Evolutionary conservation across 352 stramenopile species (phyloP).

Genomic region (Pythium chondricola): DNA sequence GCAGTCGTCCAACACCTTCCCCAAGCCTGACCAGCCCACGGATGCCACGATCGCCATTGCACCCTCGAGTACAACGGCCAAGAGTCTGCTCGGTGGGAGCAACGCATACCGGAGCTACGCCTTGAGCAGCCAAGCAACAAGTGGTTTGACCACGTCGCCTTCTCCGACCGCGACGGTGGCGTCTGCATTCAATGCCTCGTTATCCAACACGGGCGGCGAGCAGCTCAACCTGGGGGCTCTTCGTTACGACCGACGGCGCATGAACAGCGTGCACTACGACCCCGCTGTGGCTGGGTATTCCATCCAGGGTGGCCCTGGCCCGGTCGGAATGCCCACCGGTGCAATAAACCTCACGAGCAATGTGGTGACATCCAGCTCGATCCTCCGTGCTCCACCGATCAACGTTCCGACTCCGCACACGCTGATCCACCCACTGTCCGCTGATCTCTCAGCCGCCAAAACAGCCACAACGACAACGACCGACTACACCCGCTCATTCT

Average conservation of each 20-base stretch:
- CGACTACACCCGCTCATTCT: constrained; percentile 21
- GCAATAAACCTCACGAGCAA: constrained; percentile 11
- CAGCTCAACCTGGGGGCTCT: constrained; percentile 30
- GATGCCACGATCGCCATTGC: constrained; percentile 38
- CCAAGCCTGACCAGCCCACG: constrained; percentile 32
- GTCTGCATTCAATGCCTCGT: constrained; percentile 27
- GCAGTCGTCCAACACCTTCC: constrained; percentile 24
- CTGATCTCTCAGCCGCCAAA: constrained; percentile 14
- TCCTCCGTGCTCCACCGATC: constrained; percentile 28
- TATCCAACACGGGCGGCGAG: constrained; percentile 21
- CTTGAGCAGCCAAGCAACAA: constrained; percentile 24
- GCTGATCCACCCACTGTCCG: constrained; percentile 35
- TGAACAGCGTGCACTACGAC: constrained; percentile 58
- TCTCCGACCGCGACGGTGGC: constrained; percentile 42
- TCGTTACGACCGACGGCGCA: constrained; percentile 34
- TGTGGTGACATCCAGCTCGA: constrained; percentile 39
- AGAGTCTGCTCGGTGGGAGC: constrained; percentile 24
- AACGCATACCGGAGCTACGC: constrained; percentile 13
- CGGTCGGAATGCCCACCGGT: constrained; percentile 16
- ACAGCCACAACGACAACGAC: background rate
- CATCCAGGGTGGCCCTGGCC: constrained; percentile 1
- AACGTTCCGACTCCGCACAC: constrained; percentile 11
- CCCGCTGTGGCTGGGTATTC: constrained; percentile 22
- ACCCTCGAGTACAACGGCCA: constrained; percentile 40
- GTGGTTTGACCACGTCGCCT: constrained; percentile 12